Conservation (phyloP, 768 basidiomycete species). For the Strobilomyces echinocephalus region DNA sequence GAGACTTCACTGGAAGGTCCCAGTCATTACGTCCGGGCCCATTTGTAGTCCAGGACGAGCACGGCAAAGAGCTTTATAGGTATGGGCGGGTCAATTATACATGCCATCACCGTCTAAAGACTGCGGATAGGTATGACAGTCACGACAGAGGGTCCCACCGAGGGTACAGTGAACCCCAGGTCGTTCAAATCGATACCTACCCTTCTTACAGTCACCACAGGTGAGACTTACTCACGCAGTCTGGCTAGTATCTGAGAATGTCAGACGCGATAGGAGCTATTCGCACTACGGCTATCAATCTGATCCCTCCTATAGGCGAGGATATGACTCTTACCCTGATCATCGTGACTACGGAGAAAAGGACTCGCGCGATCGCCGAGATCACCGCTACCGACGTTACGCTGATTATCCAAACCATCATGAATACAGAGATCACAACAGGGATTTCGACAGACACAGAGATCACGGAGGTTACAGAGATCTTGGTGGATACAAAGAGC, state of each 20-base stretch:
- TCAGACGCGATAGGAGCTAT: slow-evolving; percentile 24
- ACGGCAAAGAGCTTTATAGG: slow-evolving; percentile 57
- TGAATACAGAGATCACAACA: slow-evolving; percentile 14
- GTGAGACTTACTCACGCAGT: slow-evolving; percentile 12
- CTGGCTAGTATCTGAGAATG: slow-evolving; percentile 8
- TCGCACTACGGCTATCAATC: slow-evolving; percentile 21
- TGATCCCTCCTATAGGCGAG: slow-evolving; percentile 23
- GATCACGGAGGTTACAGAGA: slow-evolving; percentile 10
- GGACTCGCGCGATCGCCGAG: slow-evolving; percentile 17
- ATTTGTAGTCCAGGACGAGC: slow-evolving; percentile 55
- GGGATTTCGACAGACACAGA: slow-evolving; percentile 1
- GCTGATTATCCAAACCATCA: slow-evolving; percentile 11
- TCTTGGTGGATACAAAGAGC: slow-evolving; percentile 14
- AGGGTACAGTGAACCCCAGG: slow-evolving; percentile 25
- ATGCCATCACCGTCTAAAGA: neutral
- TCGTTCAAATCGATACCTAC: slow-evolving; percentile 23
- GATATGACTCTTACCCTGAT: slow-evolving; percentile 19
- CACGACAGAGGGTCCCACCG: slow-evolving; percentile 19
- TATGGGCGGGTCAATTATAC: slow-evolving; percentile 17
- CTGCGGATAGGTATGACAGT: slow-evolving; percentile 24
- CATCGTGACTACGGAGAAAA: slow-evolving; percentile 20
- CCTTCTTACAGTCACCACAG: slow-evolving; percentile 13
- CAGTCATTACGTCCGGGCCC: slow-evolving; percentile 34
- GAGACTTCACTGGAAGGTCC: slow-evolving; percentile 40
- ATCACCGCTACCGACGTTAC: slow-evolving; percentile 19